phyloP scores from a whole-genome alignment of 1,139 yeast species.

The Yamadazyma sp. region DNA sequence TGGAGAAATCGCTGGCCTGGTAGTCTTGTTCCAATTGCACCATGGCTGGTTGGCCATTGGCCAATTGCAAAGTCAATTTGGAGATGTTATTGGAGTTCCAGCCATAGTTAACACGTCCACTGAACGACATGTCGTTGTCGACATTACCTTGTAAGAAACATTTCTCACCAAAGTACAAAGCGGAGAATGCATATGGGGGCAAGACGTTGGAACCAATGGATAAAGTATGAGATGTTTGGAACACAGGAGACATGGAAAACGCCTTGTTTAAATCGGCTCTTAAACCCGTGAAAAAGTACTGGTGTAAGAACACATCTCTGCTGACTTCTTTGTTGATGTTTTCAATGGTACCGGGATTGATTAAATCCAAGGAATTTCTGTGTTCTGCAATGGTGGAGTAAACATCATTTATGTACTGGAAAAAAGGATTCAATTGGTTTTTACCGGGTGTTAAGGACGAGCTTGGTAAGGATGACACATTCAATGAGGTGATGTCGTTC shows the following conservation, averaged over 20 bases:
- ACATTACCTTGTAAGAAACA: slow-evolving; percentile 87
- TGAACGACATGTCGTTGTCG: slow-evolving; percentile 81
- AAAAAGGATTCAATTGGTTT: slow-evolving; percentile 67
- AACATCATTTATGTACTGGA: slow-evolving; percentile 76
- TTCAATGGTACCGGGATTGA: slow-evolving; percentile 94
- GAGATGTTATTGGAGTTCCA: slow-evolving; percentile 82
- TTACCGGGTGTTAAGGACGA: slow-evolving; percentile 52
- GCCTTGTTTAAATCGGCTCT: slow-evolving; percentile 96
- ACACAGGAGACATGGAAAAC: slow-evolving; percentile 86
- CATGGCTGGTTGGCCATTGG: slow-evolving; percentile 90
- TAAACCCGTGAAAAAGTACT: slow-evolving; percentile 91
- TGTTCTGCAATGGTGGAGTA: slow-evolving; percentile 73
- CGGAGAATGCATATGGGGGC: slow-evolving; percentile 91
- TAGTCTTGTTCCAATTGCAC: slow-evolving; percentile 95
- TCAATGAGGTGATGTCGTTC: slow-evolving; percentile 55
- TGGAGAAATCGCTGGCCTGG: slow-evolving; percentile 83
- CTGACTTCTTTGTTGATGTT: slow-evolving; percentile 90
- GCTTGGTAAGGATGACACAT: slow-evolving; percentile 58
- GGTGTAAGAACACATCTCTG: slow-evolving; percentile 87
- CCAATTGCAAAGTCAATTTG: slow-evolving; percentile 85
- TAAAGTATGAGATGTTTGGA: slow-evolving; percentile 96
- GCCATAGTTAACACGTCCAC: slow-evolving; percentile 90
- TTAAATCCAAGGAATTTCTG: slow-evolving; percentile 76
- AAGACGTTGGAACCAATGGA: slow-evolving; percentile 82
- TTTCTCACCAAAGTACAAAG: slow-evolving; percentile 85